These are phyloP conservation scores for Parmales sp. DNA, from an alignment of 108 stramenopile genomes.

Conservation along the genomic window DNA sequence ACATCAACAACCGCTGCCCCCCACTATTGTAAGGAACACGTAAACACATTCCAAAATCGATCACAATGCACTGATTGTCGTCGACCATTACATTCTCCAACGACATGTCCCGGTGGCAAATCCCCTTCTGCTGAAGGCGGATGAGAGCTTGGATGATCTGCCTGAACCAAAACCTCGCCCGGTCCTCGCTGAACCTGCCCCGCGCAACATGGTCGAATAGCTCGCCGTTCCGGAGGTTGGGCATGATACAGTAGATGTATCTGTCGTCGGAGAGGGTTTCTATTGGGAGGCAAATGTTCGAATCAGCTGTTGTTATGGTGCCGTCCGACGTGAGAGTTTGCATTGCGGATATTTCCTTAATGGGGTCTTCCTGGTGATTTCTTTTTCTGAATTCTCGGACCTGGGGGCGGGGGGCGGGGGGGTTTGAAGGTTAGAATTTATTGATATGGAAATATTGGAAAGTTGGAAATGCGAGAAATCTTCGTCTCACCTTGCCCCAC, in stretches of 20 bases:
- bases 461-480: too few relatives aligned
- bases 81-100: conserved; percentile 80
- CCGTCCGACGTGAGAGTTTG: conserved; percentile 43
- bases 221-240: conserved; percentile 76
- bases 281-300: conserved; percentile 50
- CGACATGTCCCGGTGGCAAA: conserved; percentile 83
- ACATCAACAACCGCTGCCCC: conserved; percentile 57
- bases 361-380: conserved; percentile 84
- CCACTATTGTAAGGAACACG: conserved; percentile 64
- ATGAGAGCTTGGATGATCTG: conserved; percentile 74
- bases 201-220: conserved; percentile 71
- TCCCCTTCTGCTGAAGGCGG: conserved; percentile 65
- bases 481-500: conserved; percentile 67
- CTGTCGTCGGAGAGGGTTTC: conserved; percentile 75
- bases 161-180: conserved; percentile 74
- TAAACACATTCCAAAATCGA: conserved; percentile 93
- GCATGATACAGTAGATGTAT: conserved; percentile 74
- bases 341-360: conserved; percentile 81
- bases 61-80: conserved; percentile 61
- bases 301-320: conserved; percentile 42
- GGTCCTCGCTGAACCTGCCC: conserved; percentile 59
- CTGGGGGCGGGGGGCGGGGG: too few relatives aligned
- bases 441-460: too few relatives aligned
- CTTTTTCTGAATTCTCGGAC: too few relatives aligned
- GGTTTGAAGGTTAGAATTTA: too few relatives aligned